Evolutionary conservation across 2,329 filamentous ascomycete genomes (phyloP).

Genomic region (Orbilia oligospora): DNA sequence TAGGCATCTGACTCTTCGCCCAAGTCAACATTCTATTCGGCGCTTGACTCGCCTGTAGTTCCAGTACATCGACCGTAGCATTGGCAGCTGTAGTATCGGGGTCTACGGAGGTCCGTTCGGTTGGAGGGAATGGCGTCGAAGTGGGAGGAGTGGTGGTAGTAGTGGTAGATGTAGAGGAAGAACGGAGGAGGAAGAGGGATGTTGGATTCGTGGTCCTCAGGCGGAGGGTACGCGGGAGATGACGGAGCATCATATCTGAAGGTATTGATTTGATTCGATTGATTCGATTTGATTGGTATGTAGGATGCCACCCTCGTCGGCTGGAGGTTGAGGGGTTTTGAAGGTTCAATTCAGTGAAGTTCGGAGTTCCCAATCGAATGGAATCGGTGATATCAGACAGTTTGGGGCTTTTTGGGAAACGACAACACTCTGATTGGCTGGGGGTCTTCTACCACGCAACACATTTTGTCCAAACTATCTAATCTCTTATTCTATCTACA

Average conservation of each 20-base stretch:
- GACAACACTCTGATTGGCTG: not conserved
- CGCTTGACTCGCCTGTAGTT: slow-evolving; percentile 77
- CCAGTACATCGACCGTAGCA: slow-evolving; percentile 36
- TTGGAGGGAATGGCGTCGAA: not conserved
- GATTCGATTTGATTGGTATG: not conserved
- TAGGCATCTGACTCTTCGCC: slow-evolving; percentile 86
- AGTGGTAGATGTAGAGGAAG: slow-evolving; percentile 33
- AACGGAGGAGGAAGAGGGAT: slow-evolving; percentile 24
- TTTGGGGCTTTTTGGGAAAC: slow-evolving; percentile 1
- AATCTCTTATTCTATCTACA: no score
- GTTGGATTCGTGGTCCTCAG: slow-evolving; percentile 24
- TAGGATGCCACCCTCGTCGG: not conserved
- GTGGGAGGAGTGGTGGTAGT: no score
- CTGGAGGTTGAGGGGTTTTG: not conserved
- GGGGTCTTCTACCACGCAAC: not conserved
- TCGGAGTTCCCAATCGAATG: no score
- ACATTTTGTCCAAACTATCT: no score
- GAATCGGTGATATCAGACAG: not conserved
- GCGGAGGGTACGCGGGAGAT: slow-evolving; percentile 43
- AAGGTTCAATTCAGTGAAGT: not conserved
- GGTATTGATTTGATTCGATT: not conserved
- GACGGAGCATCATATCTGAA: slow-evolving; percentile 42
- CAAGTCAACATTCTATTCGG: slow-evolving; percentile 87
- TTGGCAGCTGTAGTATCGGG: not conserved
- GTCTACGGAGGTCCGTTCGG: slow-evolving; percentile 27